A percentile compares a stretch with the other conserved stretches of the same genome.
Conservation (phyloP, 169 alveolate species). For the Eimeria falciformis region DNA sequence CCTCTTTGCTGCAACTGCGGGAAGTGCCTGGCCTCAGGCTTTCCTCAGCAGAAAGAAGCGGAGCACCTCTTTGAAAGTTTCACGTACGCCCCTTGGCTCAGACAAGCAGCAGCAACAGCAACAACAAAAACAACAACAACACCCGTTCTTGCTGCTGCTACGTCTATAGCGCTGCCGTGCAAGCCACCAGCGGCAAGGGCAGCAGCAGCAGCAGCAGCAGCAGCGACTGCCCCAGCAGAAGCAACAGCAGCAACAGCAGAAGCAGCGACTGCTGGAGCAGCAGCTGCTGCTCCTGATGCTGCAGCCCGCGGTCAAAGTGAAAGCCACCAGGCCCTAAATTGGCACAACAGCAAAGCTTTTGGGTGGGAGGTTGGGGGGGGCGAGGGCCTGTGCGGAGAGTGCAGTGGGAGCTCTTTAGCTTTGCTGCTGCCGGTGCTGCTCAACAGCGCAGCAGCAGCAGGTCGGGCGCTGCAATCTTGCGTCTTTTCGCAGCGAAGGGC, state of each 20-base stretch:
- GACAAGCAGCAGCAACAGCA: slow-evolving; percentile 34
- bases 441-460: slow-evolving; percentile 40
- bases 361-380: background rate
- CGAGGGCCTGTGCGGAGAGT: background rate
- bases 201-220: background rate
- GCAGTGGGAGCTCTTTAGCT: slow-evolving; percentile 6
- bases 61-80: slow-evolving; percentile 4
- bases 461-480: slow-evolving; percentile 47
- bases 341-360: background rate
- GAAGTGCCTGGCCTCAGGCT: background rate
- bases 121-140: no score
- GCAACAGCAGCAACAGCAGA: background rate
- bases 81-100: slow-evolving; percentile 61
- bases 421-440: slow-evolving; percentile 19
- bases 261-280: slow-evolving; percentile 31
- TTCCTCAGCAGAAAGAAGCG: background rate
- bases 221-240: background rate
- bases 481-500: slow-evolving; percentile 30
- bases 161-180: background rate
- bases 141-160: no score
- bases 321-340: background rate
- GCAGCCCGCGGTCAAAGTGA: no score
- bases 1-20: slow-evolving; percentile 36
- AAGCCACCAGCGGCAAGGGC: background rate
- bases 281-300: background rate